phyloP scores from a whole-genome alignment of 164 flowering plant species.

The Stephania cephalantha region DNA sequence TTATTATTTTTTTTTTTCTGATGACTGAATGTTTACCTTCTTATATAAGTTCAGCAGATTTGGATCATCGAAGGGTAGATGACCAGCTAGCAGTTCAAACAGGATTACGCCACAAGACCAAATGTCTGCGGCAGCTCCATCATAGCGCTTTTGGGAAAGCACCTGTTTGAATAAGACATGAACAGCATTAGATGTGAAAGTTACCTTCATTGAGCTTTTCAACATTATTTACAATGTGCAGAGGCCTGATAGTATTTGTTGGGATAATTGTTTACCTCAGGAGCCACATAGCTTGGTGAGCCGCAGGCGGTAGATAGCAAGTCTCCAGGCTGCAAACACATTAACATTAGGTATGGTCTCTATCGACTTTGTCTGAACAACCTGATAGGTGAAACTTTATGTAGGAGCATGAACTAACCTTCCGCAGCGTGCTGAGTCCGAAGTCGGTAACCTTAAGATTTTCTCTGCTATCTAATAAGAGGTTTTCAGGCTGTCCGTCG shows the following conservation, averaged over 20 bases:
- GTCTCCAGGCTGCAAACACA: constrained; percentile 45
- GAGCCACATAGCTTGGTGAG: constrained; percentile 78
- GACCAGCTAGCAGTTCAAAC: constrained; percentile 58
- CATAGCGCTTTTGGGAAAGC: constrained; percentile 39
- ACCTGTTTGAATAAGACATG: constrained; percentile 32
- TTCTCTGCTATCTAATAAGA: constrained; percentile 65
- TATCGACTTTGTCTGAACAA: neutral
- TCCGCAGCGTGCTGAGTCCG: constrained; percentile 61
- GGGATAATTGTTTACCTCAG: constrained; percentile 43
- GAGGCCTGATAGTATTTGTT: neutral
- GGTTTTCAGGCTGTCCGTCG: constrained; percentile 66
- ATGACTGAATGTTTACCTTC: constrained; percentile 34
- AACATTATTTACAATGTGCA: neutral
- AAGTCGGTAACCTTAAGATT: constrained; percentile 79
- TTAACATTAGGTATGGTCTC: neutral
- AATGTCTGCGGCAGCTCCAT: constrained; percentile 64
- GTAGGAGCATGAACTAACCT: constrained; percentile 28
- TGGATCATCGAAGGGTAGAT: constrained; percentile 62
- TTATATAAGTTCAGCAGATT: constrained; percentile 45
- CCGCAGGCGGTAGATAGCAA: constrained; percentile 62
- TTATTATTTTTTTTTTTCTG: too few relatives aligned
- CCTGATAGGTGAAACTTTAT: neutral
- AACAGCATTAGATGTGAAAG: constrained; percentile 8
- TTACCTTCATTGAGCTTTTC: neutral
- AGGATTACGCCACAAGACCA: constrained; percentile 85